phyloP scores from a whole-genome alignment of 2,329 filamentous ascomycete species.

The Beauveria rudraprayagi region DNA sequence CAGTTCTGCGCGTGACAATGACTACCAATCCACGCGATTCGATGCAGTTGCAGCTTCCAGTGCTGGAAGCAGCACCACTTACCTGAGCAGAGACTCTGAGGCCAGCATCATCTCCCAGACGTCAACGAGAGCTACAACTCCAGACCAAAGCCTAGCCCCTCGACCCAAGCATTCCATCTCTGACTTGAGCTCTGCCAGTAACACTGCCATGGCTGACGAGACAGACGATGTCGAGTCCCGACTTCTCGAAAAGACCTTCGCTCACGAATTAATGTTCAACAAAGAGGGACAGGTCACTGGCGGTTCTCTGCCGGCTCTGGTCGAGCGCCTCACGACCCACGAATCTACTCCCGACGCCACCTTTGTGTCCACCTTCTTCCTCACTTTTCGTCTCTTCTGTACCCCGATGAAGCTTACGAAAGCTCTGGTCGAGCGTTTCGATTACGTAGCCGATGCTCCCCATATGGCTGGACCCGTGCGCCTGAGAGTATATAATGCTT shows the following conservation, averaged over 20 bases:
- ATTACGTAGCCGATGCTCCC: conserved; percentile 76
- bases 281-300: conserved; percentile 94
- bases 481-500: conserved; percentile 86
- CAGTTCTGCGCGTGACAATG: conserved; percentile 38
- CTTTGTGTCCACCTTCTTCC: conserved; percentile 91
- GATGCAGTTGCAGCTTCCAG: conserved; percentile 70
- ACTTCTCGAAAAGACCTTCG: conserved; percentile 84
- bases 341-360: conserved; percentile 85
- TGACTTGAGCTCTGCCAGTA: conserved; percentile 59
- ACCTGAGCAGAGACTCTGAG: conserved; percentile 72
- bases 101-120: conserved; percentile 70
- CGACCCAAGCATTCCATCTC: conserved; percentile 55
- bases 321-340: conserved; percentile 90
- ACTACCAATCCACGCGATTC: conserved; percentile 45
- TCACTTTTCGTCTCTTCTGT: conserved; percentile 91
- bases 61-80: conserved; percentile 70
- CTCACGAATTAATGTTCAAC: conserved; percentile 86
- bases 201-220: conserved; percentile 63
- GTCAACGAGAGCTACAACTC: conserved; percentile 83
- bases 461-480: conserved; percentile 71
- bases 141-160: conserved; percentile 53
- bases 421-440: conserved; percentile 81
- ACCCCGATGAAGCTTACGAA: conserved; percentile 71
- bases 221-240: conserved; percentile 71
- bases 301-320: conserved; percentile 78